These are phyloP conservation scores for Papilionanthe hybrid DNA, from an alignment of 116 monocot genomes.

Conservation along the genomic window DNA sequence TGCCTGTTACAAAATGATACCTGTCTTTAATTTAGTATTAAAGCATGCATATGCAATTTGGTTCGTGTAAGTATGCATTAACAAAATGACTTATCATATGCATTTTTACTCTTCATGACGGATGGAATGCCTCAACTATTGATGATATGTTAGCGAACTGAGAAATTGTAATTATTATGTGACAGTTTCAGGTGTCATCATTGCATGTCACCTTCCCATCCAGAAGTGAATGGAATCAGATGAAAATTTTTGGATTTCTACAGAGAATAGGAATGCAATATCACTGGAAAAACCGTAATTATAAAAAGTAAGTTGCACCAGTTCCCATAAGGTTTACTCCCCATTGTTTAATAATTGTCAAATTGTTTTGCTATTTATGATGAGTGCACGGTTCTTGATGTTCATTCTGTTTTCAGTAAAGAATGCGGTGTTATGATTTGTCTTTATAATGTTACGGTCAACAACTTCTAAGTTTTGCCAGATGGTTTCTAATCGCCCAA, in stretches of 20 bases:
- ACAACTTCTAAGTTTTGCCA: too few relatives aligned
- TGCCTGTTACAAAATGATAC: background rate
- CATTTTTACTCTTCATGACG: background rate
- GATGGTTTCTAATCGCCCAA: too few relatives aligned
- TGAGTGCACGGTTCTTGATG: background rate
- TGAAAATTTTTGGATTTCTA: constrained; percentile 69
- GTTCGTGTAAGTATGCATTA: background rate
- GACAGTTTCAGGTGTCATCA: constrained; percentile 78
- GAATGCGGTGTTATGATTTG: background rate
- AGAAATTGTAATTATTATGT: background rate
- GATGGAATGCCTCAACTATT: background rate
- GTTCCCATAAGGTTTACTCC: background rate
- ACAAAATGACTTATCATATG: background rate
- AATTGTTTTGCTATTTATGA: background rate
- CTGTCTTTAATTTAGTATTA: background rate
- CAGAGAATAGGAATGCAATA: constrained; percentile 96
- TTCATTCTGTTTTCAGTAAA: background rate
- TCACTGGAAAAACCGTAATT: constrained; percentile 96
- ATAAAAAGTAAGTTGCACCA: constrained; percentile 55
- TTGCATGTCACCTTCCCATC: constrained; percentile 91
- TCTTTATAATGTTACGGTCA: too few relatives aligned
- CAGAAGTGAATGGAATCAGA: constrained; percentile 72
- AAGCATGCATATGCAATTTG: background rate
- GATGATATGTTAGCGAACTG: background rate
- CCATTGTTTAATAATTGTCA: background rate